Conservation (phyloP, 805 yeast species). For the Myxozyma mucilagina region DNA sequence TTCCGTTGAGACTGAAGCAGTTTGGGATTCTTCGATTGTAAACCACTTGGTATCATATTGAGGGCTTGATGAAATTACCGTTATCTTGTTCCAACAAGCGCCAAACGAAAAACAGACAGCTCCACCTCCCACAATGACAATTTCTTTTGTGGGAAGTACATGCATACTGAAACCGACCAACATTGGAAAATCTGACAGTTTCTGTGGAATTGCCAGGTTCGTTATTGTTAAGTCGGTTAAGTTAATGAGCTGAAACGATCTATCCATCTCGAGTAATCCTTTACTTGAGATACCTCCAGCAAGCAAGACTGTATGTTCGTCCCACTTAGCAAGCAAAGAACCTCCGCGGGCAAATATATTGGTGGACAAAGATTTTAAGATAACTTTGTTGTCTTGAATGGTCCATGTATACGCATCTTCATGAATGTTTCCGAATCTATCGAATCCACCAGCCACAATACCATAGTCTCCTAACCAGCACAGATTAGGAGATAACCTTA, state of each 20-base stretch:
- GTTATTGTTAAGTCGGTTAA: neutral
- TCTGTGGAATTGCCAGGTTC: neutral
- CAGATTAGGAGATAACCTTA: constrained; percentile 43
- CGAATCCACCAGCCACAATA: constrained; percentile 52
- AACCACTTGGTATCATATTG: neutral
- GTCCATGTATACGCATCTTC: constrained; percentile 30
- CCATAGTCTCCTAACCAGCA: constrained; percentile 39
- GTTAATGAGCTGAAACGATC: constrained; percentile 10
- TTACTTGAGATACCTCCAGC: constrained; percentile 31
- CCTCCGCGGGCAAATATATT: constrained; percentile 24
- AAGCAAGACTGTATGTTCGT: constrained; percentile 45
- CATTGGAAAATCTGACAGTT: constrained; percentile 19
- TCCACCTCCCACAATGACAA: constrained; percentile 68
- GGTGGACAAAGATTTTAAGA: constrained; percentile 35
- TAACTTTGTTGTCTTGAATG: constrained; percentile 30
- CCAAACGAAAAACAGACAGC: constrained; percentile 85
- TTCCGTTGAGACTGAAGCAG: neutral
- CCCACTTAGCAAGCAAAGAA: constrained; percentile 41
- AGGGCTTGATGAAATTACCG: constrained; percentile 1
- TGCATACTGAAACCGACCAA: constrained; percentile 21
- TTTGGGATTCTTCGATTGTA: neutral
- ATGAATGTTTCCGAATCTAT: constrained; percentile 17
- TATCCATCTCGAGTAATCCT: constrained; percentile 14
- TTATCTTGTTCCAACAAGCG: constrained; percentile 48
- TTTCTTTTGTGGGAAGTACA: constrained; percentile 34